Evolutionary conservation across 2,329 filamentous ascomycete species (phyloP), one percentile per base, ranked within the genome.

Genomic region (Colletotrichum sp.): DNA sequence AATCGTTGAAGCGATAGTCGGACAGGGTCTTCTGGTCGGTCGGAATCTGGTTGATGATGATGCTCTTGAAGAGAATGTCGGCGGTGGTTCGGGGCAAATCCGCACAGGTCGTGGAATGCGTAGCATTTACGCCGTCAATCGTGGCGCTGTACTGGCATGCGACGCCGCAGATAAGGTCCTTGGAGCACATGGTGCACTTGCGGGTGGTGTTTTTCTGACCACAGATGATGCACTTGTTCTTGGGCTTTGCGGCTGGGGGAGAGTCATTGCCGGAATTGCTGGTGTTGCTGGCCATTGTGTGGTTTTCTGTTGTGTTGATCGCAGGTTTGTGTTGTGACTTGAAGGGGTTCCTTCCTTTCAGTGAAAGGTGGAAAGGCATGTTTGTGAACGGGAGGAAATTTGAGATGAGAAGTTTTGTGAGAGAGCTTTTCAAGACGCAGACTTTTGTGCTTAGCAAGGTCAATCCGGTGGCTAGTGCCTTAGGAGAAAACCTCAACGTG

Each of bases 391-490:
- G 9, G 6, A 49, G 9, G 6, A 22, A 12, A 7, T 49, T 12
- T 49, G 9, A n/a, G 19, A 49, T n/a, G 39, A 49, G 19, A 22
- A 7, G 5, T 1, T 12, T n/a, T 22, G 39, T 6, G 19, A 12
- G 5, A 22, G 9, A 5, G 11, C 19, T 22, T 13, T 0, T 49
- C 0, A 6, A 49, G 19, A 12, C 6, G 3, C 1, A 44, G 16
- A 12, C 19, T 2, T 12, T 11, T 49, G 9, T 22, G 1, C 7
- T 11, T 49, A 22, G 19, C 39, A 9, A 49, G 6, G 19, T 49
- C 0, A 12, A 0, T 49, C 22, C 12, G 11, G 6, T 2, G 19
- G 6, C 6, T 49, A 0, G 0, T 22, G 44, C 6, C n/a, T 49
- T 0, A 49, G 19, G 19, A 4, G 44, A 4, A 49, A 49, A 13